A percentile compares a stretch with the other conserved stretches of the same genome.
Conservation (phyloP, 208 protist species). For the Leishmania lainsoni region DNA sequence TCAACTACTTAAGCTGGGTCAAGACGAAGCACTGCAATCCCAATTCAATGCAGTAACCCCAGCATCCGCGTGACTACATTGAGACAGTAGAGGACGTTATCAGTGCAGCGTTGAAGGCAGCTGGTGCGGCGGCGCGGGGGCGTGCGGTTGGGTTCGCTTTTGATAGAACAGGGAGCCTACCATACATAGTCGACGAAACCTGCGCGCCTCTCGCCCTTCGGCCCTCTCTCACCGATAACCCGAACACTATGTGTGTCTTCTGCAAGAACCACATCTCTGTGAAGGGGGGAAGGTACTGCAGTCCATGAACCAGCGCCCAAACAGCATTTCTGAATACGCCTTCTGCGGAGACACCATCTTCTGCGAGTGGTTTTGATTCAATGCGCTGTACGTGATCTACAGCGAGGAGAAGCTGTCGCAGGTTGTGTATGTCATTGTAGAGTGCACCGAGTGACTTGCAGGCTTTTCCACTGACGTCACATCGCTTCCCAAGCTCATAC, state of each 20-base stretch:
- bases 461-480: conserved; percentile 47
- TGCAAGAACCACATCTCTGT: conserved; percentile 72
- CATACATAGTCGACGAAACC: conserved; percentile 47
- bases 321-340: conserved; percentile 51
- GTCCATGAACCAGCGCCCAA: conserved; percentile 53
- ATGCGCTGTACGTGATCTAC: conserved; percentile 50
- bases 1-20: conserved; percentile 47
- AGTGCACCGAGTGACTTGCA: conserved; percentile 65
- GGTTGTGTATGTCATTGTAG: conserved; percentile 42
- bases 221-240: conserved; percentile 42
- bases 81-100: conserved; percentile 46
- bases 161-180: conserved; percentile 57
- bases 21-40: conserved; percentile 44
- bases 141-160: conserved; percentile 49
- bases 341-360: conserved; percentile 65
- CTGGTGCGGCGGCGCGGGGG: conserved; percentile 7
- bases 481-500: conserved; percentile 31
- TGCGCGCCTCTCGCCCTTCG: conserved; percentile 45
- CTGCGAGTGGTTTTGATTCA: conserved; percentile 71
- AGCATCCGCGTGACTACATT: conserved; percentile 62
- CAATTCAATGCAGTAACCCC: conserved; percentile 48
- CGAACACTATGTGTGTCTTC: conserved; percentile 68
- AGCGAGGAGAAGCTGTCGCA: conserved; percentile 40
- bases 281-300: conserved; percentile 34
- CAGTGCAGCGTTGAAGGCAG: conserved; percentile 27